Percentiles rank a stretch among this genome's conserved stretches.
Conservation (phyloP, 306 rosid species). For the Sesbania bispinosa region DNA sequence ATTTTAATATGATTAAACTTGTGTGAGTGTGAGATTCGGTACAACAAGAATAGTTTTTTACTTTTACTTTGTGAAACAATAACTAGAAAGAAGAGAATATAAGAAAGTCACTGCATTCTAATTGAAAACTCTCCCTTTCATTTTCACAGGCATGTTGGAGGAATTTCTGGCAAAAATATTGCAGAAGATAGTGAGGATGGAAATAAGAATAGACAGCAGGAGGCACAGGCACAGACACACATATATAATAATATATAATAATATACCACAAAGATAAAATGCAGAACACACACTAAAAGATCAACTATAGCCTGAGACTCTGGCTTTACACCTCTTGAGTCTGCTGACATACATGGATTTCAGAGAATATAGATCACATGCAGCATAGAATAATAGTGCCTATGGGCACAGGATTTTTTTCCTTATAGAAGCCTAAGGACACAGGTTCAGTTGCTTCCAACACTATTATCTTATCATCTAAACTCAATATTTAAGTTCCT, state of each 20-base stretch:
- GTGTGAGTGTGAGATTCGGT: too few species aligned
- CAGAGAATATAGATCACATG: neutral
- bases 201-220: neutral
- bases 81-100: too few species aligned
- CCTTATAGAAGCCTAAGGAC: neutral
- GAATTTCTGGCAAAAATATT: too few species aligned
- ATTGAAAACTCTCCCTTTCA: too few species aligned
- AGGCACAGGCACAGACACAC: neutral
- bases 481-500: slow-evolving; percentile 10
- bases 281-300: neutral
- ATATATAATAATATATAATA: neutral
- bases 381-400: neutral
- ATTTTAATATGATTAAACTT: too few species aligned
- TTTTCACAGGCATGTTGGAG: neutral
- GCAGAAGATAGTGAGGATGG: neutral
- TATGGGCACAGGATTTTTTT: neutral
- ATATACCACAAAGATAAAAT: neutral
- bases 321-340: neutral
- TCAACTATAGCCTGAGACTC: neutral
- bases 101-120: too few species aligned
- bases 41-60: too few species aligned
- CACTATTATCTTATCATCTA: slow-evolving; percentile 20
- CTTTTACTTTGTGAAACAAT: too few species aligned
- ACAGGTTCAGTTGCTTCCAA: neutral
- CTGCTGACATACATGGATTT: neutral